Evolutionary conservation across 306 rosid species (phyloP).

Genomic region (Cicer chorassanicum): DNA sequence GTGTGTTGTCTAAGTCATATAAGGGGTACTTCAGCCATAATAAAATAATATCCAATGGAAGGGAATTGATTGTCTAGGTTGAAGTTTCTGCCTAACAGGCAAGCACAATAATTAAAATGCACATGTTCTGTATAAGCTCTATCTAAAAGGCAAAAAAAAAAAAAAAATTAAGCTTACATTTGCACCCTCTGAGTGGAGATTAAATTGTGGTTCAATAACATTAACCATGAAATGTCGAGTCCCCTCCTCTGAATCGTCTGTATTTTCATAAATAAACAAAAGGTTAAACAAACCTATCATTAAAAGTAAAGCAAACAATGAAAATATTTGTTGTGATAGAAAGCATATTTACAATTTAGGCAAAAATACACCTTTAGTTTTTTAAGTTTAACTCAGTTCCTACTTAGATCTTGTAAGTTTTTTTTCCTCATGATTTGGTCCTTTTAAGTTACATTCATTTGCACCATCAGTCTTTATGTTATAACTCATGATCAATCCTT

Average conservation of each 20-base stretch:
- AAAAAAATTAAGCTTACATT: slow-evolving; percentile 65
- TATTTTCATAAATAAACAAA: slow-evolving; percentile 43
- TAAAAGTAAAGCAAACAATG: slow-evolving; percentile 28
- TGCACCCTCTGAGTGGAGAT: slow-evolving; percentile 96
- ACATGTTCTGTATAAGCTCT: slow-evolving; percentile 28
- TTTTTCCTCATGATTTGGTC: too few relatives aligned
- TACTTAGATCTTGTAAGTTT: too few relatives aligned
- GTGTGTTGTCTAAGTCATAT: background rate
- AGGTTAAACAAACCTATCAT: slow-evolving; percentile 46
- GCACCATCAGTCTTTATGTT: too few relatives aligned
- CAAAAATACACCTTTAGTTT: too few relatives aligned
- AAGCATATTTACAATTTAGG: slow-evolving; percentile 1
- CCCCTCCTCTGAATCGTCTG: slow-evolving; percentile 68
- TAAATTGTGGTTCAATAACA: slow-evolving; percentile 94
- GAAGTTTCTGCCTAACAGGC: slow-evolving; percentile 13
- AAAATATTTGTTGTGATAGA: slow-evolving; percentile 30
- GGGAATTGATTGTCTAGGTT: slow-evolving; percentile 7
- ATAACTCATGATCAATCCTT: too few relatives aligned
- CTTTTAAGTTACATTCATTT: too few relatives aligned
- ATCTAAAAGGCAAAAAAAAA: slow-evolving; percentile 34
- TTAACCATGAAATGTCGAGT: slow-evolving; percentile 96
- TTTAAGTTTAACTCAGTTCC: too few relatives aligned
- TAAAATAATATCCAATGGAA: background rate
- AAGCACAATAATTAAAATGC: slow-evolving; percentile 22
- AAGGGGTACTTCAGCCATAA: background rate